Evolutionary conservation across 495 filamentous ascomycete species (phyloP), one percentile per base, ranked within the genome.

Genomic region (Xylaria longipes): DNA sequence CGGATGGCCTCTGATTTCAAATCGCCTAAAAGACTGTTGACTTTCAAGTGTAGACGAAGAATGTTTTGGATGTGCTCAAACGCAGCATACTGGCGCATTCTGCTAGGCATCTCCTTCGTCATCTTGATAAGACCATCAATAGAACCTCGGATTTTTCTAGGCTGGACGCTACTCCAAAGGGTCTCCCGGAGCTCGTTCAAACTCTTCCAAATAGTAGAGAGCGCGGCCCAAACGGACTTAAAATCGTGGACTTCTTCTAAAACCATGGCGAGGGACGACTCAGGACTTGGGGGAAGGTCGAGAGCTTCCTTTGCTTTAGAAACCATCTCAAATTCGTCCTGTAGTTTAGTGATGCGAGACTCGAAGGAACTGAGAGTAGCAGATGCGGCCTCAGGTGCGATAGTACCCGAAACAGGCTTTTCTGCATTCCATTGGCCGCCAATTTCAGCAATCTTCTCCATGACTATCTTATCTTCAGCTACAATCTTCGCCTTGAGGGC

Each of bases 81-180:
- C 15, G 96, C 97, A 72, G 96, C 96, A 80, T 99, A 99, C 76
- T 99, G 96, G 60, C 96, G 90, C 97, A 98, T 99, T 56, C 96
- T 90, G 80, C 93, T 97, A 0, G 96, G 96, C 96, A 99, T 99
- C 71, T 98, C 95, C 84, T 97, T 99, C 58, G 94, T 97, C 91
- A 97, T 96, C 83, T 97, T 97, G 78, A 98, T 93, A 37, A 98
- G 86, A 45, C 90, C 89, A 77, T 99, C 96, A 61, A 99, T 89
- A 20, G 93, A 91, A 69, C 92, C 88, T 37, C 97, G 88, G 71
- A 98, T 88, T 81, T 98, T 98, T 56, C 96, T 87, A 2, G 96
- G 94, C 75, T 97, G 92, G 2, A 98, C 91, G 77, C 92, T 97
- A 41, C 91, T 94, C 96, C 96, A 99, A 0, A 94, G 88, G 31